Evolutionary conservation across 2,329 filamentous ascomycete genomes (phyloP).

Genomic region (Akanthomyces dipterigenus): DNA sequence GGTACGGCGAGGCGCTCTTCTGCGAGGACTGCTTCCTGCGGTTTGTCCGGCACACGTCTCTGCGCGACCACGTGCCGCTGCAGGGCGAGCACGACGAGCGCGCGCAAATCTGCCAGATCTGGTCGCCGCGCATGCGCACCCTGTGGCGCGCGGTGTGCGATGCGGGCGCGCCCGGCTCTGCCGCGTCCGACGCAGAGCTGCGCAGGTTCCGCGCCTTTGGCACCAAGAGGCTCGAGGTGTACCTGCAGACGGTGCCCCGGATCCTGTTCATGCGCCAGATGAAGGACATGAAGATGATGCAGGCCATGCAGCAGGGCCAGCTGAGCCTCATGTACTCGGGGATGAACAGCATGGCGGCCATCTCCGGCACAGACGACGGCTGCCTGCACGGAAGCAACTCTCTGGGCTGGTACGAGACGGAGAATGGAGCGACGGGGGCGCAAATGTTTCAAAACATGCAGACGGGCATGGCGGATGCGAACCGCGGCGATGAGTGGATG

Average conservation of each 20-base stretch:
- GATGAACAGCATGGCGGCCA: constrained; percentile 21
- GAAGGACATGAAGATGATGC: constrained; percentile 24
- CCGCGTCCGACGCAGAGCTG: constrained; percentile 20
- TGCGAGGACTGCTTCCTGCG: constrained; percentile 29
- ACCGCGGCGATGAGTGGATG: constrained; percentile 21
- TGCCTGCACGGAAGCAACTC: constrained; percentile 27
- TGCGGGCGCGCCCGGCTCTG: constrained; percentile 20
- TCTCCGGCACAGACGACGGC: constrained; percentile 23
- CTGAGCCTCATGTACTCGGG: constrained; percentile 28
- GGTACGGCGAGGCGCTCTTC: constrained; percentile 26
- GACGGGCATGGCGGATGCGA: constrained; percentile 23
- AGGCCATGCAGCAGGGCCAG: constrained; percentile 27
- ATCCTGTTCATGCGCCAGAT: constrained; percentile 23
- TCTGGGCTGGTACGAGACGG: constrained; percentile 30
- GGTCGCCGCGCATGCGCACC: constrained; percentile 32
- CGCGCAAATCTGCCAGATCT: constrained; percentile 28
- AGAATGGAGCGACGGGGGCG: constrained; percentile 26
- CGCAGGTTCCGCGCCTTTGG: constrained; percentile 23
- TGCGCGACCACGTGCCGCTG: constrained; percentile 21
- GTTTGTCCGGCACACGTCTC: constrained; percentile 23
- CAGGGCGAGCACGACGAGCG: constrained; percentile 20
- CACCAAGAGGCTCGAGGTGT: constrained; percentile 22
- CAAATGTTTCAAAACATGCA: constrained; percentile 28
- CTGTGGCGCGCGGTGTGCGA: constrained; percentile 25
- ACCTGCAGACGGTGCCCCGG: constrained; percentile 22